phyloP scores from a whole-genome alignment of 805 yeast species.

The Teunomyces gatunensis region DNA sequence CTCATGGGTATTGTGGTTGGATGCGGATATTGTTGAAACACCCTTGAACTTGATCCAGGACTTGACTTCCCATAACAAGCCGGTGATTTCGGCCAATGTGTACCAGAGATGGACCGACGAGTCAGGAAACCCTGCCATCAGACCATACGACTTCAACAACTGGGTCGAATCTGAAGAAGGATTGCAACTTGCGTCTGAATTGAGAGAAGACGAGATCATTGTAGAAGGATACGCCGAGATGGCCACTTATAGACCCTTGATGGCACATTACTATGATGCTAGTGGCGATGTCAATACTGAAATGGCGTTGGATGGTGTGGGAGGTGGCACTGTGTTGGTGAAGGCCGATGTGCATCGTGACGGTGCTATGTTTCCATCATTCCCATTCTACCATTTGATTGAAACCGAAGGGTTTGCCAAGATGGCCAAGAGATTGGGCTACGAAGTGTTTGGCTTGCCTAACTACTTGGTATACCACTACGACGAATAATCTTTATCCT shows the following conservation, averaged over 20 bases:
- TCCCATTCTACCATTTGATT: slow-evolving; percentile 93
- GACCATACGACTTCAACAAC: slow-evolving; percentile 95
- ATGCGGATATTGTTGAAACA: slow-evolving; percentile 89
- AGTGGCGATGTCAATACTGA: slow-evolving; percentile 61
- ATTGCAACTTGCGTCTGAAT: slow-evolving; percentile 60
- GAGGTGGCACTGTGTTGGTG: slow-evolving; percentile 94
- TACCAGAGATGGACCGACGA: slow-evolving; percentile 76
- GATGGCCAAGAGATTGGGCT: slow-evolving; percentile 94
- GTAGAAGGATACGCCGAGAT: slow-evolving; percentile 93
- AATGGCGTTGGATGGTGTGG: slow-evolving; percentile 93
- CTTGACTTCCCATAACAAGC: slow-evolving; percentile 77
- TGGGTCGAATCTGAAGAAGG: slow-evolving; percentile 91
- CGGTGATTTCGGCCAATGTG: slow-evolving; percentile 89
- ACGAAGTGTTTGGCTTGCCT: slow-evolving; percentile 89
- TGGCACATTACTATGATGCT: slow-evolving; percentile 83
- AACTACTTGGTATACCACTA: slow-evolving; percentile 90
- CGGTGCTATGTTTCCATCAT: slow-evolving; percentile 99
- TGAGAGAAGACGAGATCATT: slow-evolving; percentile 86
- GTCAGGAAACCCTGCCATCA: slow-evolving; percentile 53
- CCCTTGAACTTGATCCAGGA: slow-evolving; percentile 84
- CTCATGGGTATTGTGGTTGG: slow-evolving; percentile 96
- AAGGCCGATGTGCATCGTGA: slow-evolving; percentile 98
- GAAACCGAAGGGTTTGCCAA: slow-evolving; percentile 99
- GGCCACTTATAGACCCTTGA: slow-evolving; percentile 90
- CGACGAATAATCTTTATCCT: slow-evolving; percentile 53